phyloP scores from a whole-genome alignment of 2,329 filamentous ascomycete species.

The Lecanicillium sp. region DNA sequence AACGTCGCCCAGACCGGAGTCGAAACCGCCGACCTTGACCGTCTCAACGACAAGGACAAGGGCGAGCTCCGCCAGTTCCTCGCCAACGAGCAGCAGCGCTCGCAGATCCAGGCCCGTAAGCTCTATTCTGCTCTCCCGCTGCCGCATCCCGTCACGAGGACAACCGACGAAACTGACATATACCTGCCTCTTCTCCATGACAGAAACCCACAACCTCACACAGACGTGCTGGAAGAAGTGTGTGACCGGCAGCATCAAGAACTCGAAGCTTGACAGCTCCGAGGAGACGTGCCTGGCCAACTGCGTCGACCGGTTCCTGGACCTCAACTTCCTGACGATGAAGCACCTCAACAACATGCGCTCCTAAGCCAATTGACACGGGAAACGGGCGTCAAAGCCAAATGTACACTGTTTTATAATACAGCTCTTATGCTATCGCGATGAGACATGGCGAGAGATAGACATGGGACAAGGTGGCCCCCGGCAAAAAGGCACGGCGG shows the following conservation, averaged over 20 bases:
- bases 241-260: constrained; percentile 66
- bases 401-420: too few species aligned
- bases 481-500: too few species aligned
- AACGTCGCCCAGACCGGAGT: constrained; percentile 32
- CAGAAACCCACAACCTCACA: constrained; percentile 50
- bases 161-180: too few species aligned
- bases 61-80: constrained; percentile 83
- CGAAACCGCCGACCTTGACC: constrained; percentile 59
- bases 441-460: too few species aligned
- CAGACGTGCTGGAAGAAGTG: constrained; percentile 96
- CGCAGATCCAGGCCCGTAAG: constrained; percentile 58
- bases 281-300: constrained; percentile 85
- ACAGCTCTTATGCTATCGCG: too few species aligned
- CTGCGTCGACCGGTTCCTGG: constrained; percentile 91
- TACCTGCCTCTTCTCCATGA: background rate
- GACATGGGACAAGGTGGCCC: too few species aligned
- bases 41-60: constrained; percentile 77
- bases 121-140: background rate
- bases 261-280: constrained; percentile 62
- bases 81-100: constrained; percentile 77
- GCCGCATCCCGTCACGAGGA: background rate
- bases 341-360: constrained; percentile 68
- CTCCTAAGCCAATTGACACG: constrained; percentile 15
- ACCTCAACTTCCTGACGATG: constrained; percentile 79
- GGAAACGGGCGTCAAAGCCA: too few species aligned